Conservation (phyloP, 768 basidiomycete genomes). For the Psilocybe azurescens region DNA sequence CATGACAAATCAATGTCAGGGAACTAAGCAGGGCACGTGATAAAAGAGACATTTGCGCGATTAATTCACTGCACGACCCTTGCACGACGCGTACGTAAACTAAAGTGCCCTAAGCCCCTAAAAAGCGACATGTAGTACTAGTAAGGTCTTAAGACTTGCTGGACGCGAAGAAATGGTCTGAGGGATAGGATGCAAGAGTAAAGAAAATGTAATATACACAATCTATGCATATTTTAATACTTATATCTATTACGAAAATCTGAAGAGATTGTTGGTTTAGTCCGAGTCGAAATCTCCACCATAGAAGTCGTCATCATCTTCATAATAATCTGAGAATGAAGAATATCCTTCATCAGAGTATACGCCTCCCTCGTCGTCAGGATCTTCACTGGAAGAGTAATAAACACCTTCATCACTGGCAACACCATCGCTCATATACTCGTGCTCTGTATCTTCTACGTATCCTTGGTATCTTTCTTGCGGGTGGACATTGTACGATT, state of each 20-base stretch:
- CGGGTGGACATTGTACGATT: conserved; percentile 18
- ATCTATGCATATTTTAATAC: background rate
- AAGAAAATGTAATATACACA: background rate
- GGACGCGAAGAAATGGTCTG: too few relatives aligned
- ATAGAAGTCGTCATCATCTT: conserved; percentile 8
- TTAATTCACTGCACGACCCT: too few relatives aligned
- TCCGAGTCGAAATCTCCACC: conserved; percentile 13
- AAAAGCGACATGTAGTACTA: too few relatives aligned
- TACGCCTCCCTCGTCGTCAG: conserved; percentile 18
- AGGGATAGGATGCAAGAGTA: too few relatives aligned
- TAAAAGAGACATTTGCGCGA: background rate
- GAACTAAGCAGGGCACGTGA: background rate
- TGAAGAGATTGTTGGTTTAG: too few relatives aligned
- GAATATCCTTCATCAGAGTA: conserved; percentile 23
- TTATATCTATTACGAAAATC: background rate
- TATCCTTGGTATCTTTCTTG: conserved; percentile 9
- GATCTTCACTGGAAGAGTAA: conserved; percentile 24
- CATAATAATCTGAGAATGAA: conserved; percentile 15
- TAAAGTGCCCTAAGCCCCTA: too few relatives aligned
- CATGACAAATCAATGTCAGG: conserved; percentile 13
- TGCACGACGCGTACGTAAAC: too few relatives aligned
- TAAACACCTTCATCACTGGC: conserved; percentile 28
- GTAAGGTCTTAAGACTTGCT: too few relatives aligned
- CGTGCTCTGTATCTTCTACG: conserved; percentile 13
- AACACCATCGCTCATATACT: conserved; percentile 27